These are phyloP conservation scores for Nemania sp. DNA, from an alignment of 2,329 filamentous ascomycete genomes.

Conservation along the genomic window DNA sequence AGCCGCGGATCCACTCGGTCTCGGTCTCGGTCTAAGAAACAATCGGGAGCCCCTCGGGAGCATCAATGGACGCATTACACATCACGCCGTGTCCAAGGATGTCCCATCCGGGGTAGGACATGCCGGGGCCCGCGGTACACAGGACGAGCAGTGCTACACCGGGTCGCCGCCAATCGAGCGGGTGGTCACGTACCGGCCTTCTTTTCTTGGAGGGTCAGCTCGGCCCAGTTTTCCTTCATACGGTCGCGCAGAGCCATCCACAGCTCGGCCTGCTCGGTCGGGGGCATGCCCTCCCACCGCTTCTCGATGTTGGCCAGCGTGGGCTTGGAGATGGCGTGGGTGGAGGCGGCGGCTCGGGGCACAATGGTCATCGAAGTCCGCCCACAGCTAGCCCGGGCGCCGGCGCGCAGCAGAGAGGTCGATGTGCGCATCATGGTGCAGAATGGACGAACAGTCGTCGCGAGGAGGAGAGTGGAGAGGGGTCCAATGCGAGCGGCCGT, in stretches of 20 bases:
- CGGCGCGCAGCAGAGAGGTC: slow-evolving; percentile 56
- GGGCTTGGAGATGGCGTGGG: slow-evolving; percentile 96
- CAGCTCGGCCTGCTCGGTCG: slow-evolving; percentile 97
- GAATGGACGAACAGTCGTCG: slow-evolving; percentile 1
- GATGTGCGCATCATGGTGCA: slow-evolving; percentile 57
- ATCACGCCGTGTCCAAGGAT: no score
- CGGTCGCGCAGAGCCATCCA: slow-evolving; percentile 98
- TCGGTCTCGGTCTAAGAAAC: slow-evolving; percentile 17
- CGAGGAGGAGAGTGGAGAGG: slow-evolving; percentile 33
- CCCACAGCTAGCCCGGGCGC: slow-evolving; percentile 45
- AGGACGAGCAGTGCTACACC: neutral
- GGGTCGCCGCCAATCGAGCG: neutral
- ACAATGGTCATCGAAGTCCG: slow-evolving; percentile 44
- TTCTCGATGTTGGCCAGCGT: slow-evolving; percentile 98
- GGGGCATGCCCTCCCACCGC: slow-evolving; percentile 97
- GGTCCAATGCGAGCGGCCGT: slow-evolving; percentile 33
- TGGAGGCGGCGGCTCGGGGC: slow-evolving; percentile 61
- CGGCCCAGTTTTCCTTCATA: slow-evolving; percentile 97
- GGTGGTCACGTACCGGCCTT: slow-evolving; percentile 81
- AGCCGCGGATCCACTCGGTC: slow-evolving; percentile 30
- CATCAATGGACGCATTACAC: slow-evolving; percentile 6
- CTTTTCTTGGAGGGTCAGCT: slow-evolving; percentile 96
- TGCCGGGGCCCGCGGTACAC: no score
- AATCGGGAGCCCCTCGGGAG: slow-evolving; percentile 4
- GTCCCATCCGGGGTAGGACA: neutral